phyloP scores from a whole-genome alignment of 73 alveolate species.

The Loxodes magnus region DNA sequence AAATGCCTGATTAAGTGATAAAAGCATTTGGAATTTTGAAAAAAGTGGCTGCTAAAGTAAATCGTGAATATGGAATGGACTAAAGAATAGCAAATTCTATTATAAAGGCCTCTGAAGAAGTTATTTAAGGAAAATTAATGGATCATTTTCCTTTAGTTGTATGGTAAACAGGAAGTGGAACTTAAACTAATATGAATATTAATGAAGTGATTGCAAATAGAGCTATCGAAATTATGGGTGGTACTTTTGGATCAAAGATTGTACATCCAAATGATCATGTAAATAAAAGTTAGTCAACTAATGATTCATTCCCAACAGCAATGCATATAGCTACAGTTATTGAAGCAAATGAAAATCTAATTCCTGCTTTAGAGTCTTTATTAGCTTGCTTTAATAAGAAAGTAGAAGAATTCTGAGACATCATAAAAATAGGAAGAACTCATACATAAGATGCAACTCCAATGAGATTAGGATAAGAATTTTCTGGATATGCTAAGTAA shows the following conservation, averaged over 20 bases:
- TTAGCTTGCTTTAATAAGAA: conserved; percentile 66
- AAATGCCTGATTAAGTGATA: conserved; percentile 79
- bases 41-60: conserved; percentile 83
- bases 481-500: conserved; percentile 81
- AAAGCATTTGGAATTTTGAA: conserved; percentile 72
- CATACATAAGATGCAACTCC: conserved; percentile 99
- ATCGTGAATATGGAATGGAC: conserved; percentile 54
- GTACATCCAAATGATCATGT: conserved; percentile 97
- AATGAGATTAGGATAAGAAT: conserved; percentile 94
- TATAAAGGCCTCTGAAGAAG: conserved; percentile 90
- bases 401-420: conserved; percentile 69
- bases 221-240: conserved; percentile 82
- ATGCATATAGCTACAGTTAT: conserved; percentile 93
- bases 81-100: conserved; percentile 72
- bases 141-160: conserved; percentile 95
- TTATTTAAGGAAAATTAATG: conserved; percentile 69
- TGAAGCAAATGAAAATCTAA: conserved; percentile 35
- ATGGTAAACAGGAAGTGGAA: conserved; percentile 98
- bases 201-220: conserved; percentile 90
- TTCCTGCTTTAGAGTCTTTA: conserved; percentile 38
- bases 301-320: conserved; percentile 97
- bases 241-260: conserved; percentile 76
- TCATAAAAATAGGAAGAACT: conserved; percentile 96
- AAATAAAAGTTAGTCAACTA: conserved; percentile 85
- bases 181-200: conserved; percentile 91